A percentile compares a stretch with the other conserved stretches of the same genome.
Conservation (phyloP, 1,284 basidiomycete species). For the Puccinia triticina region DNA sequence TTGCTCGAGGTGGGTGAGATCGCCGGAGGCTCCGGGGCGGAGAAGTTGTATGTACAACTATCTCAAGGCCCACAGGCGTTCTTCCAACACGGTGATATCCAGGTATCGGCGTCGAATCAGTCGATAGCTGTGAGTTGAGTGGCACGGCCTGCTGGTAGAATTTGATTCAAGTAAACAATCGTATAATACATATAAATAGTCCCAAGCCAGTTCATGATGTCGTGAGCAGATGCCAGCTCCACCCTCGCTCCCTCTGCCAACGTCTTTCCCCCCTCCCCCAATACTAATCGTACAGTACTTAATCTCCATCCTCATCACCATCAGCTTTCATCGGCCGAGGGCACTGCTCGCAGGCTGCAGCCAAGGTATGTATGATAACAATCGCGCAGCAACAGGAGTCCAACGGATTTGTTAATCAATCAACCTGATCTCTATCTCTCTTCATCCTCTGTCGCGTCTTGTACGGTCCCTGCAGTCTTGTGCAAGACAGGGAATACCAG, state of each 20-base stretch:
- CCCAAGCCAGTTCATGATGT: too few relatives aligned
- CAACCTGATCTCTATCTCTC: neutral
- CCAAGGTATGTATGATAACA: neutral
- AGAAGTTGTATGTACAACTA: neutral
- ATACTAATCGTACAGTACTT: neutral
- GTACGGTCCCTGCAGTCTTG: too few relatives aligned
- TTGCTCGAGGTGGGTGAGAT: too few relatives aligned
- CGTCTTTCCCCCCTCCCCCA: too few relatives aligned
- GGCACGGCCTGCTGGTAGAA: too few relatives aligned
- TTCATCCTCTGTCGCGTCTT: neutral
- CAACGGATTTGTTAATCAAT: neutral
- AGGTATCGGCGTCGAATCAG: neutral
- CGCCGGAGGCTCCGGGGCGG: constrained; percentile 5
- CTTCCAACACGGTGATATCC: neutral
- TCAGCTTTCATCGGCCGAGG: neutral
- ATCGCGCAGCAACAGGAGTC: neutral
- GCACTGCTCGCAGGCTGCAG: neutral
- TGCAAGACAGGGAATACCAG: too few relatives aligned
- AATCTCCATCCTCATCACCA: neutral
- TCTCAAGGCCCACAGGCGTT: neutral
- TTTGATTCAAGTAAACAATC: too few relatives aligned
- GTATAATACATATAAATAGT: too few relatives aligned
- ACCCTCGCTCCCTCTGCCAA: too few relatives aligned
- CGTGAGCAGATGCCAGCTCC: too few relatives aligned
- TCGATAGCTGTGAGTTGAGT: too few relatives aligned